Evolutionary conservation across 139 green algal species (phyloP), one percentile per base, ranked within the genome.

Genomic region (Chlorella vulgaris): DNA sequence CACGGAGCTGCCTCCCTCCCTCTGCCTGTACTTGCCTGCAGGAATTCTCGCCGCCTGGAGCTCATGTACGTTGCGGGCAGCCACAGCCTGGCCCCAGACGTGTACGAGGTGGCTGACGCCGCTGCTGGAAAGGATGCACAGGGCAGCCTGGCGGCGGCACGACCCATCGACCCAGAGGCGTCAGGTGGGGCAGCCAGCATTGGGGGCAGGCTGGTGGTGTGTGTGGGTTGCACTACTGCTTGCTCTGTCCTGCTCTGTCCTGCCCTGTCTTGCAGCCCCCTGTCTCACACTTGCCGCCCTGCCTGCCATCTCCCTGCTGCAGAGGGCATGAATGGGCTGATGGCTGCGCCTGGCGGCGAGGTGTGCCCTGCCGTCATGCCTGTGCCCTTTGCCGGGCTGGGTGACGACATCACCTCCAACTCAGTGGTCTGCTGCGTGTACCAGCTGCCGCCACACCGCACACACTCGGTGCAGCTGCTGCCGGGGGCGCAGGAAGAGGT

Each of bases 341-440:
- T 98, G 35, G 31, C 88, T 28, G 76, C 93, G n/a, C 85, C 86
- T 28, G 73, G 18, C 4, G 95, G 93, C 31, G 93, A 98, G 50
- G 75, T 86, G 15, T 96, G 91, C 82, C 94, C 95, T 0, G 60
- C 89, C 0, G 84, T 92, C n/a, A 79, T 98, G 53, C 89, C 78
- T 0, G 85, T 88, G 22, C 95, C 95, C 31, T 95, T 94, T 55
- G 33, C 35, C 28, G 73, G 69, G 66, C 82, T 97, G 39, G 91
- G 91, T 39, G 84, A 88, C 21, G 93, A 96, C 80, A 89, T 98
- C 43, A 89, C 78, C 6, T 69, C 81, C 82, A 98, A 98, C 84
- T 58, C 84, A 7, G 94, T 95, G 13, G 77, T 95, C 63, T 93
- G 85, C 74, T 87, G 85, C 53, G 78, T 81, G 10, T 97, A 93